A percentile compares a stretch with the other conserved stretches of the same genome.
Conservation (phyloP, 305 asterid genomes). For the Fraxinus angustifolia region DNA sequence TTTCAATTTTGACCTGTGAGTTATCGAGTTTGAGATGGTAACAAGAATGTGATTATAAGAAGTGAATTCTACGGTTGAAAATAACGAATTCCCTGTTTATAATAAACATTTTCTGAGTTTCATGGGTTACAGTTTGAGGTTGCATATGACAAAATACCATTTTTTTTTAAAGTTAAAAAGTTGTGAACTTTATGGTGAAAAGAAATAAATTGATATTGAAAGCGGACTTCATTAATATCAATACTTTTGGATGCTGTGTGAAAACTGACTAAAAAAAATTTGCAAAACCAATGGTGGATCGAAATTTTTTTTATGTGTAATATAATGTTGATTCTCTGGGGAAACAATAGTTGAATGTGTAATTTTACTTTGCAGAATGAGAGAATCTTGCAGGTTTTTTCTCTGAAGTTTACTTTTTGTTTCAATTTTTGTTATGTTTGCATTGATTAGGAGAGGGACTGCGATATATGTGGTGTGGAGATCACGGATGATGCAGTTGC, state of each 20-base stretch:
- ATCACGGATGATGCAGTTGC: constrained; percentile 68
- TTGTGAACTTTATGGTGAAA: neutral
- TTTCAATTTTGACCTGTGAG: neutral
- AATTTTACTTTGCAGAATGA: neutral
- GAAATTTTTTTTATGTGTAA: neutral
- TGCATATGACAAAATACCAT: neutral
- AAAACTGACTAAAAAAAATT: neutral
- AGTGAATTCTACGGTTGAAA: neutral
- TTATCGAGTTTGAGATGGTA: neutral
- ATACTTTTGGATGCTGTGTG: neutral
- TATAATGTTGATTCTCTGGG: neutral
- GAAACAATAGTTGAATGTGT: neutral
- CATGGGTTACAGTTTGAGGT: neutral
- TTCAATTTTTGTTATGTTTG: constrained; percentile 15
- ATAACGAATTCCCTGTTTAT: neutral
- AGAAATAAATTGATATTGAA: neutral
- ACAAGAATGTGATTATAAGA: neutral
- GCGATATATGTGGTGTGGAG: constrained; percentile 95
- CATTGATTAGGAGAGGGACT: constrained; percentile 59
- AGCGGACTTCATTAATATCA: neutral
- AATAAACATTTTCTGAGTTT: neutral
- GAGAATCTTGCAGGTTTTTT: neutral
- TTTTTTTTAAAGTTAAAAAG: neutral
- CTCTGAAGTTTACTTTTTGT: neutral
- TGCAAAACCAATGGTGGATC: neutral